Evolutionary conservation across 352 stramenopile species (phyloP).

Genomic region (Pythium volutum): DNA sequence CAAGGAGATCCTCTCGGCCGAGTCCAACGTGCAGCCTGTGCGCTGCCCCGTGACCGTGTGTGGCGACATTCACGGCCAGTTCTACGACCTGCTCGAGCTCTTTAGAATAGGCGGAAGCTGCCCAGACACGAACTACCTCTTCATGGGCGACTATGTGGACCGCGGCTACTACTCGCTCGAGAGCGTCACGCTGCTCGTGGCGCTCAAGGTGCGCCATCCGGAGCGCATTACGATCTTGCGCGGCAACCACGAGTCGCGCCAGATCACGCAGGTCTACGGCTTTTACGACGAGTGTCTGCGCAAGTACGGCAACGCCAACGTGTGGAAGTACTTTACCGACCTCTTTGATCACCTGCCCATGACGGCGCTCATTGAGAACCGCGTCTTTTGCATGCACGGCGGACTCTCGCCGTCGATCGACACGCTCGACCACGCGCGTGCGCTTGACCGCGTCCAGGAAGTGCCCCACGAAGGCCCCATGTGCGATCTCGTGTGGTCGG

Average conservation of each 20-base stretch:
- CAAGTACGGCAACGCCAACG: conserved; percentile 95
- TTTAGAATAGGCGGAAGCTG: conserved; percentile 84
- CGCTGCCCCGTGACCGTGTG: conserved; percentile 97
- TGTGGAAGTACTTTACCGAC: conserved; percentile 83
- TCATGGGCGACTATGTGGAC: conserved; percentile 99
- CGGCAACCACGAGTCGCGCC: conserved; percentile 95
- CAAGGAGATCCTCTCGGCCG: conserved; percentile 95
- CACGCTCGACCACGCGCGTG: conserved; percentile 92
- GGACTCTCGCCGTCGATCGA: conserved; percentile 88
- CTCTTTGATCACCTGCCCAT: conserved; percentile 96
- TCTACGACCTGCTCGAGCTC: conserved; percentile 67
- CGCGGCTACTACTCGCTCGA: conserved; percentile 96
- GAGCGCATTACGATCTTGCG: conserved; percentile 89
- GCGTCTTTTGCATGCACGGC: conserved; percentile 88
- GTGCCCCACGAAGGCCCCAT: conserved; percentile 97
- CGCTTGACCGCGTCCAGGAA: conserved; percentile 94
- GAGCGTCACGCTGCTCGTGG: conserved; percentile 90
- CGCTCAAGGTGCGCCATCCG: conserved; percentile 94
- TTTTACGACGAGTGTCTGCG: conserved; percentile 99
- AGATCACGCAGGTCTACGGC: conserved; percentile 97
- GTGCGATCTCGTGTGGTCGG: conserved; percentile 98
- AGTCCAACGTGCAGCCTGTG: conserved; percentile 98
- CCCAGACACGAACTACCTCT: conserved; percentile 96
- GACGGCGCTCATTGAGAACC: conserved; percentile 94
- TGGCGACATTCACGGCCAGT: conserved; percentile 64